Evolutionary conservation across 2,329 filamentous ascomycete species (phyloP).

Genomic region (Talaromyces funiculosus): DNA sequence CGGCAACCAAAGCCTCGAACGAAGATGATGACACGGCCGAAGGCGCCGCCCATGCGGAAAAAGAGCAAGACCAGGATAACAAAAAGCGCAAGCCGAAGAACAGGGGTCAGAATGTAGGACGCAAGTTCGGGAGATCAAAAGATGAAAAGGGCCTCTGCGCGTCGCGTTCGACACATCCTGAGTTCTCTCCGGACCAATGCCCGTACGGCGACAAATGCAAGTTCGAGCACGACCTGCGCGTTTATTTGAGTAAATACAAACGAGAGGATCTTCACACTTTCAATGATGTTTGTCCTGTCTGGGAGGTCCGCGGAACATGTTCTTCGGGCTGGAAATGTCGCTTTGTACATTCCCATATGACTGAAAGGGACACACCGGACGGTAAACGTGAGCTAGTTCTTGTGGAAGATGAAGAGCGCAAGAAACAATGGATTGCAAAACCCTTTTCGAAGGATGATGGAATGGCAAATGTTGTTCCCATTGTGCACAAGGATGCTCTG

Average conservation of each 20-base stretch:
- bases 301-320: slow-evolving; percentile 68
- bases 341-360: slow-evolving; percentile 80
- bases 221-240: slow-evolving; percentile 75
- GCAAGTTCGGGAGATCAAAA: slow-evolving; percentile 71
- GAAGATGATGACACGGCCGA: slow-evolving; percentile 56
- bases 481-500: slow-evolving; percentile 66
- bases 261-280: slow-evolving; percentile 73
- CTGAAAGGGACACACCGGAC: slow-evolving; percentile 70
- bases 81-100: slow-evolving; percentile 52
- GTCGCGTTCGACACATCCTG: slow-evolving; percentile 62
- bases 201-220: slow-evolving; percentile 75
- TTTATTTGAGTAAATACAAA: slow-evolving; percentile 77
- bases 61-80: slow-evolving; percentile 31
- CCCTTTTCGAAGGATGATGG: slow-evolving; percentile 46
- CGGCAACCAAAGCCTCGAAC: slow-evolving; percentile 21
- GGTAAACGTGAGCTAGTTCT: slow-evolving; percentile 78
- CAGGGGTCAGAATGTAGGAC: slow-evolving; percentile 74
- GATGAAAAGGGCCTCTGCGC: slow-evolving; percentile 75
- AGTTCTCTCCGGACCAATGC: slow-evolving; percentile 75
- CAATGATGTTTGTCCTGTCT: slow-evolving; percentile 74
- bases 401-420: slow-evolving; percentile 50
- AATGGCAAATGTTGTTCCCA: slow-evolving; percentile 68
- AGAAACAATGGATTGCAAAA: slow-evolving; percentile 29
- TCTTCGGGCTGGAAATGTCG: slow-evolving; percentile 89
- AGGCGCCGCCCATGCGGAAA: slow-evolving; percentile 45